These are phyloP conservation scores for Neonectria coccinea DNA, from an alignment of 2,329 filamentous ascomycete genomes.

Conservation along the genomic window DNA sequence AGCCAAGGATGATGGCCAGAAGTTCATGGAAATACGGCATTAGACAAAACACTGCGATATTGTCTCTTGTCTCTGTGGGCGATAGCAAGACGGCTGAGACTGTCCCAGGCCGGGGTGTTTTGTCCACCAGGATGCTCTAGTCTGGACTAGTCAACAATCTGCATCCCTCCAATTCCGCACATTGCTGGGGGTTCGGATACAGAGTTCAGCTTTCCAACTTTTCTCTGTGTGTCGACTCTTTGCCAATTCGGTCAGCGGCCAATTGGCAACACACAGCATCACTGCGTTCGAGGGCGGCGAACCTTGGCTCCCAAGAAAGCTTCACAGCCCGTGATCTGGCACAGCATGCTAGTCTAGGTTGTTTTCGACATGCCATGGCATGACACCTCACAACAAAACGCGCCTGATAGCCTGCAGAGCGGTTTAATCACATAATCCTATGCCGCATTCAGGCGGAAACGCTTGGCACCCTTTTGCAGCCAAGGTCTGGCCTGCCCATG, in stretches of 20 bases:
- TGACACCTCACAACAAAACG: slow-evolving; percentile 24
- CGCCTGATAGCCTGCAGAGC: slow-evolving; percentile 23
- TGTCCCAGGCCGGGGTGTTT: slow-evolving; percentile 11
- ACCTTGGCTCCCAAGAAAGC: neutral
- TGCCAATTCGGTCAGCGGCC: slow-evolving; percentile 1
- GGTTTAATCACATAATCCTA: slow-evolving; percentile 28
- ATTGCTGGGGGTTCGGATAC: neutral
- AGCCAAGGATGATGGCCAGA: slow-evolving; percentile 28
- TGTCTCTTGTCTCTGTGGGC: slow-evolving; percentile 8
- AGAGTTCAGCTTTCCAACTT: slow-evolving; percentile 12
- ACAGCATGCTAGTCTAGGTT: slow-evolving; percentile 27
- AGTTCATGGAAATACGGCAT: slow-evolving; percentile 14
- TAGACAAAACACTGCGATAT: slow-evolving; percentile 5
- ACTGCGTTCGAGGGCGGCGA: slow-evolving; percentile 3
- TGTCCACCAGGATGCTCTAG: neutral
- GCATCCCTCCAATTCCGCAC: neutral
- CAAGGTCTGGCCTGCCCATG: slow-evolving; percentile 33
- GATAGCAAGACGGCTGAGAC: slow-evolving; percentile 9
- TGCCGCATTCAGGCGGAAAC: slow-evolving; percentile 28
- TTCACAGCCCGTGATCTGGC: slow-evolving; percentile 10
- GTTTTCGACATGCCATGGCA: slow-evolving; percentile 31
- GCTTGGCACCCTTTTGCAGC: slow-evolving; percentile 38
- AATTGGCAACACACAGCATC: slow-evolving; percentile 1
- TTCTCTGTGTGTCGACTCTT: slow-evolving; percentile 1
- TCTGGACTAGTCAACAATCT: neutral